Conservation (phyloP, 805 yeast species). For the Wickerhamiella australiensis region DNA sequence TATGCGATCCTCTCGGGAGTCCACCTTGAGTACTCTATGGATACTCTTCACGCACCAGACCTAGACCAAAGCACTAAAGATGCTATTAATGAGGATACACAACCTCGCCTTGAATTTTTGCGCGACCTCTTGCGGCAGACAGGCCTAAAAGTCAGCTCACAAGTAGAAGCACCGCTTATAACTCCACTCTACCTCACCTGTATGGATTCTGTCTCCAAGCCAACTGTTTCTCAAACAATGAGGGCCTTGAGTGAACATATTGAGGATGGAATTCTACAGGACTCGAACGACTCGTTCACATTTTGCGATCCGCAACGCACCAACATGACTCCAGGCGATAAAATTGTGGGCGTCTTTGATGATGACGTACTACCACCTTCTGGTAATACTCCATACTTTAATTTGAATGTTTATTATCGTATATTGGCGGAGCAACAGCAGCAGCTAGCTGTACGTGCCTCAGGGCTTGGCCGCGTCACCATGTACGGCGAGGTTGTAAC, state of each 20-base stretch:
- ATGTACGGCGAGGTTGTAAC: constrained; percentile 83
- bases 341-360: constrained; percentile 39
- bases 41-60: constrained; percentile 31
- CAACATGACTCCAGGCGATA: constrained; percentile 28
- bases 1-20: constrained; percentile 66
- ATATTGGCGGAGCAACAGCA: constrained; percentile 28
- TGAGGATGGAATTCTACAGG: constrained; percentile 32
- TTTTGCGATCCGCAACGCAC: constrained; percentile 23
- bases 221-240: constrained; percentile 10
- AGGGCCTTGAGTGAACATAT: neutral
- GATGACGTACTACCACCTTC: constrained; percentile 37
- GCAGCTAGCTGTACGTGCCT: neutral
- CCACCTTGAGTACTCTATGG: constrained; percentile 75
- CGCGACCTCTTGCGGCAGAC: constrained; percentile 43
- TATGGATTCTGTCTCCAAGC: constrained; percentile 32
- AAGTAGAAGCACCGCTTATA: constrained; percentile 48
- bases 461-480: constrained; percentile 45
- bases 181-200: constrained; percentile 34
- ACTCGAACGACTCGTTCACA: constrained; percentile 45
- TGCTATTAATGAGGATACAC: constrained; percentile 35
- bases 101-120: constrained; percentile 44
- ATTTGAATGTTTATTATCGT: constrained; percentile 44
- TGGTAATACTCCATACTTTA: constrained; percentile 60
- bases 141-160: constrained; percentile 57
- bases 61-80: constrained; percentile 30